Evolutionary conservation across 2,329 filamentous ascomycete genomes (phyloP).

Genomic region (Arthrobotrys entomopaga): DNA sequence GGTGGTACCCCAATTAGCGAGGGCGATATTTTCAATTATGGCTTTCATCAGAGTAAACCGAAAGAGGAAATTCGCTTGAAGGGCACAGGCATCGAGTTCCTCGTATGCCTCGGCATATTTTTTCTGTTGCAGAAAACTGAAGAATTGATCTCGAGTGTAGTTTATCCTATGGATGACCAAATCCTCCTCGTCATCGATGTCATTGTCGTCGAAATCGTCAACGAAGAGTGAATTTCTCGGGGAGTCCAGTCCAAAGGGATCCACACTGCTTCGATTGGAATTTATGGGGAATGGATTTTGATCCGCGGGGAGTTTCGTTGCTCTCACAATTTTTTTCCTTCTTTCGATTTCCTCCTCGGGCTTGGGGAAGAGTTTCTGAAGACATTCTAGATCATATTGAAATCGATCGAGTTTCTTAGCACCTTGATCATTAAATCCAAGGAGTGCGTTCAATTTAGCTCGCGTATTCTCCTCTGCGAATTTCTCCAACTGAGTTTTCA

Average conservation of each 20-base stretch:
- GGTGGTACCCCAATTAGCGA: background rate
- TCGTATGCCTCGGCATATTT: conserved; percentile 1
- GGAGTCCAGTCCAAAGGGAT: background rate
- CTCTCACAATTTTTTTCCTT: background rate
- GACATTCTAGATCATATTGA: conserved; percentile 6
- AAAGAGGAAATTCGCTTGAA: background rate
- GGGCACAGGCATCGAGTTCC: background rate
- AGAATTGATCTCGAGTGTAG: conserved; percentile 6
- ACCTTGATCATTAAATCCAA: too few species aligned
- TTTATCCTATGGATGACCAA: conserved; percentile 10
- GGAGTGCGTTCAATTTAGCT: too few species aligned
- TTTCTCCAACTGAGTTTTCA: conserved; percentile 1
- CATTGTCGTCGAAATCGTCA: conserved; percentile 20
- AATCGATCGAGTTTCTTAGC: background rate
- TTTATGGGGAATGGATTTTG: background rate
- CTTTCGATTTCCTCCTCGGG: background rate
- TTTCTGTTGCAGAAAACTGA: background rate
- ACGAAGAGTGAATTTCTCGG: background rate
- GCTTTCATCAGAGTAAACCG: conserved; percentile 1
- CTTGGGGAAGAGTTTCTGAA: conserved; percentile 9
- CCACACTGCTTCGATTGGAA: too few species aligned
- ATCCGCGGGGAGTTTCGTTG: too few species aligned
- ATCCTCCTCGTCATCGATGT: conserved; percentile 28
- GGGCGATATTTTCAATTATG: conserved; percentile 5
- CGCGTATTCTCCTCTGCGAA: too few species aligned